phyloP scores from a whole-genome alignment of 306 rosid species.

The Rubus idaeus region DNA sequence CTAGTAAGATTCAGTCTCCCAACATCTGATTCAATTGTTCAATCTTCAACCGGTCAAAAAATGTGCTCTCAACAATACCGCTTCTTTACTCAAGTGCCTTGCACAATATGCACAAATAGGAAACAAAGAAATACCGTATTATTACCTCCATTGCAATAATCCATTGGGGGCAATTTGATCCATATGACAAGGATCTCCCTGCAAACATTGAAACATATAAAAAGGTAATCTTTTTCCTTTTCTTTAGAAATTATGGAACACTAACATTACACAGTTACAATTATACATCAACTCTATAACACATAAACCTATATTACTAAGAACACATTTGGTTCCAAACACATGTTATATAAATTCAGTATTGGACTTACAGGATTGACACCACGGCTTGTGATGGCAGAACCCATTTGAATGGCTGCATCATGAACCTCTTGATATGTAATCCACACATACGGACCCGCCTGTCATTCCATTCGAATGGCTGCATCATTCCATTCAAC shows the following conservation, averaged over 20 bases:
- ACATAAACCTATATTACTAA: too few relatives aligned
- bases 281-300: not conserved
- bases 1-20: not conserved
- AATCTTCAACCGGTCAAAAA: not conserved
- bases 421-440: constrained; percentile 65
- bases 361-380: constrained; percentile 61
- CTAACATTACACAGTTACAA: not conserved
- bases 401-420: constrained; percentile 55
- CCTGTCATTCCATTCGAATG: too few relatives aligned
- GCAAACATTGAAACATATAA: constrained; percentile 3
- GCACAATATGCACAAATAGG: not conserved
- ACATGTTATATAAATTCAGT: not conserved
- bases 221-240: not conserved
- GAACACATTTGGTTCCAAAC: not conserved
- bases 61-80: not conserved
- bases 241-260: too few relatives aligned
- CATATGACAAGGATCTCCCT: constrained; percentile 93
- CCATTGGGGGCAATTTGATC: too few relatives aligned
- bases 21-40: not conserved
- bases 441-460: constrained; percentile 49
- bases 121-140: not conserved
- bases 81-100: not conserved
- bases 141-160: constrained; percentile 88
- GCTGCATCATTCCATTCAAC: too few relatives aligned
- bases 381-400: constrained; percentile 62